Conservation (phyloP, 1,139 yeast species). For the Blastobotrys malaysiensis region DNA sequence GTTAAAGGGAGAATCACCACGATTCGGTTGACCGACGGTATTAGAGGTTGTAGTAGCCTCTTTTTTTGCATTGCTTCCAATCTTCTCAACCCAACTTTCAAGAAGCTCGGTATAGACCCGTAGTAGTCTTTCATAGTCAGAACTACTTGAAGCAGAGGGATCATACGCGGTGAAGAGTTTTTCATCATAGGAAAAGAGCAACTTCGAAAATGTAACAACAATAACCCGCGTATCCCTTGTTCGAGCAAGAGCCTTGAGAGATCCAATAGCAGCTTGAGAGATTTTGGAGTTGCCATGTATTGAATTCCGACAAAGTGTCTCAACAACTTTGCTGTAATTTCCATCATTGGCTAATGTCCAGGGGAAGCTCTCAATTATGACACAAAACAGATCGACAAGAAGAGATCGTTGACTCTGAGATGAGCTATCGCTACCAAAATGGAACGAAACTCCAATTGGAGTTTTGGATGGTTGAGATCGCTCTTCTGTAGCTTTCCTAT, state of each 20-base stretch:
- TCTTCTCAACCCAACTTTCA: conserved; percentile 72
- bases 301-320: conserved; percentile 68
- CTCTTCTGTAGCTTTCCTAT: conserved; percentile 21
- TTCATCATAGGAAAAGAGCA: conserved; percentile 76
- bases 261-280: conserved; percentile 54
- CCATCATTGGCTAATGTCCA: conserved; percentile 57
- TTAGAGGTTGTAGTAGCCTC: not conserved
- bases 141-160: conserved; percentile 47
- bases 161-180: conserved; percentile 34
- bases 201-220: conserved; percentile 69
- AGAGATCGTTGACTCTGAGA: conserved; percentile 32
- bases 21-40: not conserved
- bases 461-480: conserved; percentile 28
- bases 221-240: conserved; percentile 67
- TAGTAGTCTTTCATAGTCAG: conserved; percentile 55
- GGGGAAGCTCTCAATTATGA: conserved; percentile 63
- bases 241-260: conserved; percentile 62
- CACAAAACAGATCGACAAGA: conserved; percentile 60
- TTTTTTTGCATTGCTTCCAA: conserved; percentile 32
- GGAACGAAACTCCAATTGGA: conserved; percentile 41
- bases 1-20: not conserved
- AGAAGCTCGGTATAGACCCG: conserved; percentile 72
- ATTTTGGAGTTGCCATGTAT: conserved; percentile 61
- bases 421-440: conserved; percentile 43
- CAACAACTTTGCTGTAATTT: conserved; percentile 58